A percentile compares a stretch with the other conserved stretches of the same genome.
phyloP scores from a whole-genome alignment of 192 early-diverging fungal genomes.

The Phlyctochytrium arcticum region DNA sequence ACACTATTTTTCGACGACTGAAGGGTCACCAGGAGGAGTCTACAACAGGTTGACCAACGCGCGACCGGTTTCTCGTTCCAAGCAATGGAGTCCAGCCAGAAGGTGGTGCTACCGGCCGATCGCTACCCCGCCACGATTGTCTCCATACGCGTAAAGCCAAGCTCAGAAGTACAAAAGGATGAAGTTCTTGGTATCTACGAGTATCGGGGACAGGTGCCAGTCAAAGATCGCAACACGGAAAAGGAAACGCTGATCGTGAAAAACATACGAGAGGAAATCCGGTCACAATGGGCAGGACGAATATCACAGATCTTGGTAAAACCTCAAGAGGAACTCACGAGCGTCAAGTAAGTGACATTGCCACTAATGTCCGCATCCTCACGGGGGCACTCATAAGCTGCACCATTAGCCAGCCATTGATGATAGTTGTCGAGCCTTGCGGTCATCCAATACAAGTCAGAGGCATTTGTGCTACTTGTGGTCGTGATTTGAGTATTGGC shows the following conservation, averaged over 20 bases:
- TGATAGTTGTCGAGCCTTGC: constrained; percentile 54
- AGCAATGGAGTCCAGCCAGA: constrained; percentile 19
- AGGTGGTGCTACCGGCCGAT: constrained; percentile 9
- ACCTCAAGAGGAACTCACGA: too few species aligned
- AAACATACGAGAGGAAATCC: constrained; percentile 8
- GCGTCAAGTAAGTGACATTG: too few species aligned
- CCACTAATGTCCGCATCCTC: too few species aligned
- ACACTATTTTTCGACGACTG: too few species aligned
- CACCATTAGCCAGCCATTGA: neutral
- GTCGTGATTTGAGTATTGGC: constrained; percentile 53
- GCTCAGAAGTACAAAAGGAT: constrained; percentile 13
- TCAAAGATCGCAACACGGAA: neutral
- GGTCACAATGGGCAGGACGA: neutral
- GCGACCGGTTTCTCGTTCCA: too few species aligned
- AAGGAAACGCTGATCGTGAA: neutral
- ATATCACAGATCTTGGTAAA: constrained; percentile 6
- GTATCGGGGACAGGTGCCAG: constrained; percentile 9
- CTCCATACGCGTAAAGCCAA: constrained; percentile 5
- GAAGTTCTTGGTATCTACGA: constrained; percentile 32
- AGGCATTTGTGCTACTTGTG: constrained; percentile 80
- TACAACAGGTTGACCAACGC: too few species aligned
- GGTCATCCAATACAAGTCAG: constrained; percentile 68
- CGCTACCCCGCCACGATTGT: constrained; percentile 31
- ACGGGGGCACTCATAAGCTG: neutral
- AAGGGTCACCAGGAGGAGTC: too few species aligned